phyloP scores from a whole-genome alignment of 139 green algal species.

The Chlamydomonas incerta region DNA sequence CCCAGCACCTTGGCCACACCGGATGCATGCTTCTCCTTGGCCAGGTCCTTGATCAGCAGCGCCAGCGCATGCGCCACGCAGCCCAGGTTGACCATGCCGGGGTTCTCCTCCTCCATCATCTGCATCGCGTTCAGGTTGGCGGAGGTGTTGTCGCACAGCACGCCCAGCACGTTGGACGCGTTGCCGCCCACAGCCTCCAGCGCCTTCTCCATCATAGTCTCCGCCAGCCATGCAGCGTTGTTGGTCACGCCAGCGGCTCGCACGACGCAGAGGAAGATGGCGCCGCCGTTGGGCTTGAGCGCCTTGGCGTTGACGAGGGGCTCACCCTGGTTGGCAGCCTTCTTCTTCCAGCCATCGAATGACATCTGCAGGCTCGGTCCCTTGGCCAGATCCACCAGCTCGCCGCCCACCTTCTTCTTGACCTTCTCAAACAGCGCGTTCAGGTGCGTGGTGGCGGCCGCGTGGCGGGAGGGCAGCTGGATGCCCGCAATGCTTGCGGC shows the following conservation, averaged over 20 bases:
- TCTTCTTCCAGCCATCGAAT: not conserved
- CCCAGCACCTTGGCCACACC: not conserved
- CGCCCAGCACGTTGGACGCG: not conserved
- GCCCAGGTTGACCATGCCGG: not conserved
- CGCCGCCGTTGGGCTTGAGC: not conserved
- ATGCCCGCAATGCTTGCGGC: too few relatives aligned
- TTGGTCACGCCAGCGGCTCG: not conserved
- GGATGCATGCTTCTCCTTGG: not conserved
- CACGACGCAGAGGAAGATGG: not conserved
- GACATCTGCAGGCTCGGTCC: too few relatives aligned
- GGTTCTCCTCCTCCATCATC: not conserved
- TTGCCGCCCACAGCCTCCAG: too few relatives aligned
- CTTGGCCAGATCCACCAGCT: too few relatives aligned
- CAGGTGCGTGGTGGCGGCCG: too few relatives aligned
- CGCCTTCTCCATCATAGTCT: not conserved
- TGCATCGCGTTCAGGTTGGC: not conserved
- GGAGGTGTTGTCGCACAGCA: not conserved
- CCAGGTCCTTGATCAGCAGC: conserved; percentile 2
- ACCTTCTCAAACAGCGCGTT: too few relatives aligned
- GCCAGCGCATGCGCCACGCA: not conserved
- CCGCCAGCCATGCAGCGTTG: not conserved
- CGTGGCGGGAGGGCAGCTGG: too few relatives aligned
- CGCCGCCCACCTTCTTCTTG: too few relatives aligned
- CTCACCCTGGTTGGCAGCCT: not conserved
- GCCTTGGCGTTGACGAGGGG: not conserved